Evolutionary conservation across 257 asterid genomes (phyloP).

Genomic region (Salvia rosmarinus): DNA sequence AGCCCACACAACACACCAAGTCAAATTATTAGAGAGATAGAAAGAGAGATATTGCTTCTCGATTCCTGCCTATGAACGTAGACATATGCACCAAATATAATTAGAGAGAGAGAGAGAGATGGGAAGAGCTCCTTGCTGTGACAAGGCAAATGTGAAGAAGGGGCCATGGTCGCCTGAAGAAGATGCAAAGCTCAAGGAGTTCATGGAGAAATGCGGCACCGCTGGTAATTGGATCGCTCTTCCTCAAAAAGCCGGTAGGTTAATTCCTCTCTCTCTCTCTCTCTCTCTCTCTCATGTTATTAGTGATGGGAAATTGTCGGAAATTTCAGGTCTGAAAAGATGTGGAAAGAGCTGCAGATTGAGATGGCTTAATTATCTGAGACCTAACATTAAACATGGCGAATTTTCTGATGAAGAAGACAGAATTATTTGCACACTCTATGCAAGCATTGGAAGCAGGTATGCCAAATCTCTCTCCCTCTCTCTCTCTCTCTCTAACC

Average conservation of each 20-base stretch:
- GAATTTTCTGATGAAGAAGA: slow-evolving; percentile 86
- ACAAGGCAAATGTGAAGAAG: slow-evolving; percentile 85
- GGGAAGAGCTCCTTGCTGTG: slow-evolving; percentile 98
- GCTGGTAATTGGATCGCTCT: slow-evolving; percentile 90
- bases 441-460: slow-evolving; percentile 91
- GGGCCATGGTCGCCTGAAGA: slow-evolving; percentile 99
- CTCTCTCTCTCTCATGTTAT: too few relatives aligned
- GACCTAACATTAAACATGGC: slow-evolving; percentile 89
- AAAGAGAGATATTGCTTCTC: slow-evolving; percentile 31
- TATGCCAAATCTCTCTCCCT: too few relatives aligned
- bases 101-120: slow-evolving; percentile 42
- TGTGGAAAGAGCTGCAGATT: slow-evolving; percentile 92
- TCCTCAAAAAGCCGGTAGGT: slow-evolving; percentile 81
- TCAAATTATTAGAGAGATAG: slow-evolving; percentile 42
- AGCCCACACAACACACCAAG: slow-evolving; percentile 32
- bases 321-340: slow-evolving; percentile 61
- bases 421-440: slow-evolving; percentile 66
- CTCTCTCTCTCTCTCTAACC: background rate
- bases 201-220: slow-evolving; percentile 64
- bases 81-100: slow-evolving; percentile 28
- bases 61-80: slow-evolving; percentile 25
- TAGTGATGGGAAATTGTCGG: too few relatives aligned
- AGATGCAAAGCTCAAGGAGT: slow-evolving; percentile 81
- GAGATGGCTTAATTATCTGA: slow-evolving; percentile 84
- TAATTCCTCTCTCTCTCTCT: background rate